Evolutionary conservation across 352 stramenopile genomes (phyloP).

Genomic region (Lagenidium sp.): DNA sequence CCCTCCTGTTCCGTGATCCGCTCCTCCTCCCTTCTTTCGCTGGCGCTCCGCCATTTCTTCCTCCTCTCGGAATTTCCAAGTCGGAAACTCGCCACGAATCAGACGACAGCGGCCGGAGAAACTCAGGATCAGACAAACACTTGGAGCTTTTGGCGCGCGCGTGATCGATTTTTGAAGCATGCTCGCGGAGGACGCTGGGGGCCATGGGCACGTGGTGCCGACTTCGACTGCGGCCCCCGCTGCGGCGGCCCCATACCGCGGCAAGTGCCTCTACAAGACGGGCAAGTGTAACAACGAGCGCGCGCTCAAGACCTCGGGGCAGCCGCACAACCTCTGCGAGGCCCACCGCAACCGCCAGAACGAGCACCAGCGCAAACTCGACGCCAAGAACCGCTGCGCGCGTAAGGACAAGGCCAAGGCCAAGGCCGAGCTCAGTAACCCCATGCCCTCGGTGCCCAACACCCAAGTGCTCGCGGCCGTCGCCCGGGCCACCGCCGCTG

Average conservation of each 20-base stretch:
- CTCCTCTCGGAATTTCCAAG: no score
- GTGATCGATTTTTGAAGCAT: slow-evolving; percentile 7
- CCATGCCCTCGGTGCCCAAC: no score
- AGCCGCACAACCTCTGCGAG: slow-evolving; percentile 80
- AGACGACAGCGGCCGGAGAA: slow-evolving; percentile 9
- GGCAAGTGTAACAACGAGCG: slow-evolving; percentile 82
- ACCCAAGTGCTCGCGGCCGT: slow-evolving; percentile 1
- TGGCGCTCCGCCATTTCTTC: no score
- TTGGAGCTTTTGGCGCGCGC: slow-evolving; percentile 9
- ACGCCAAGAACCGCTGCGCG: slow-evolving; percentile 69
- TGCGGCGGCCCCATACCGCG: no score
- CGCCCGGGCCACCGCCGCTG: neutral
- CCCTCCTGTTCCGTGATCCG: neutral
- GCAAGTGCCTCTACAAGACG: slow-evolving; percentile 83
- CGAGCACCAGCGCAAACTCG: slow-evolving; percentile 81
- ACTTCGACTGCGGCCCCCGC: no score
- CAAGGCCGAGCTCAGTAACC: slow-evolving; percentile 4
- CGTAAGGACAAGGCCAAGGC: slow-evolving; percentile 43
- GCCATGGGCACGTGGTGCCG: no score
- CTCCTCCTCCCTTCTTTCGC: neutral
- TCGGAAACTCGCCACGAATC: slow-evolving; percentile 9
- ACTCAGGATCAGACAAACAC: slow-evolving; percentile 16
- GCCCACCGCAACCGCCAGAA: slow-evolving; percentile 79
- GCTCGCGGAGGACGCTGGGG: slow-evolving; percentile 5
- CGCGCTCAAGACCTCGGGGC: slow-evolving; percentile 75